These are phyloP conservation scores for Saccharomycopsis amapae DNA, from an alignment of 805 yeast genomes.

Conservation along the genomic window DNA sequence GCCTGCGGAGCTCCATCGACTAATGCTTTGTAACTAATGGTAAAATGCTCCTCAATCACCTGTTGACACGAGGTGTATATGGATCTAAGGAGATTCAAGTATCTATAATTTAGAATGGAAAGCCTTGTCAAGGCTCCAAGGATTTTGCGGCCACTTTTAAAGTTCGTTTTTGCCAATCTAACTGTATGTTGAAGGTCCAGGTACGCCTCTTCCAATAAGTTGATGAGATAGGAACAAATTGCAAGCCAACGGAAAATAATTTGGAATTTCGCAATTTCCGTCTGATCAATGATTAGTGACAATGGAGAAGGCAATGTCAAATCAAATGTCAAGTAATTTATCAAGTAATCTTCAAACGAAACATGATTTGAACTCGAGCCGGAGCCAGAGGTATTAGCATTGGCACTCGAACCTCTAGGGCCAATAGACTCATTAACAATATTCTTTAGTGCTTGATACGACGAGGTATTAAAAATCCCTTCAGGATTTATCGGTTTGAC, in stretches of 20 bases:
- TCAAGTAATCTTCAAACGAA: slow-evolving; percentile 34
- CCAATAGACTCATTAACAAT: slow-evolving; percentile 15
- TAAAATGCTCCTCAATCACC: neutral
- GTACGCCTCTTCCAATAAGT: neutral
- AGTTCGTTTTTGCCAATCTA: neutral
- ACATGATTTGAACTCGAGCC: neutral
- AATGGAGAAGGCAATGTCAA: slow-evolving; percentile 79
- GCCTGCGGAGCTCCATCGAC: too few species aligned
- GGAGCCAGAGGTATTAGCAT: neutral
- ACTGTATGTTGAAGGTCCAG: neutral
- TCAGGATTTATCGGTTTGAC: slow-evolving; percentile 50
- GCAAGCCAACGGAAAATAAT: slow-evolving; percentile 48
- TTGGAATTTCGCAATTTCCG: slow-evolving; percentile 72
- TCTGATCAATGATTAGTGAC: slow-evolving; percentile 63
- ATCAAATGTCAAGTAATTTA: slow-evolving; percentile 49
- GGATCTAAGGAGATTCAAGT: neutral
- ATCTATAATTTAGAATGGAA: slow-evolving; percentile 1
- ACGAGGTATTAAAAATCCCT: slow-evolving; percentile 32
- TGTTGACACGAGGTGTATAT: slow-evolving; percentile 2
- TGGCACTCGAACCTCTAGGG: neutral
- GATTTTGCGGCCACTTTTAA: neutral
- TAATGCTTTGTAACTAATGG: too few species aligned
- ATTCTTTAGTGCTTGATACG: slow-evolving; percentile 19
- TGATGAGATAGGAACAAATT: neutral
- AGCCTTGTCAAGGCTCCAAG: neutral